A percentile compares a stretch with the other conserved stretches of the same genome.
phyloP scores from a whole-genome alignment of 2,329 filamentous ascomycete species.

The Sporothrix luriei region DNA sequence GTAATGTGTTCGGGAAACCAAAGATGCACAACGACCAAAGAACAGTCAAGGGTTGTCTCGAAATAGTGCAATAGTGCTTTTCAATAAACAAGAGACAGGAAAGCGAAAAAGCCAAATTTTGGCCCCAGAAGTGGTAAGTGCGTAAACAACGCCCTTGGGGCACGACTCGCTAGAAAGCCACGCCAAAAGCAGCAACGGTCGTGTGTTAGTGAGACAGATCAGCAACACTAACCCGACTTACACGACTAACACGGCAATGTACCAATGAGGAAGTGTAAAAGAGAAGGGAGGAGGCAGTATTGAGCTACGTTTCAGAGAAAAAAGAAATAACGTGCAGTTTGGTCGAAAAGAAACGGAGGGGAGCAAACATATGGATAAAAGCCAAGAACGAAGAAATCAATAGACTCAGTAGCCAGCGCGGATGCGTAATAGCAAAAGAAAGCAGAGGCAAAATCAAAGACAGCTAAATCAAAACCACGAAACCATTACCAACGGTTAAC shows the following conservation, averaged over 20 bases:
- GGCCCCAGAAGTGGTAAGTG: background rate
- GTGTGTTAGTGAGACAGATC: background rate
- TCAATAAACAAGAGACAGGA: too few species aligned
- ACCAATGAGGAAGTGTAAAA: background rate
- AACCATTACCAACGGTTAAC: background rate
- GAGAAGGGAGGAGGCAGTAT: background rate
- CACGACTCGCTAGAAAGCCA: background rate
- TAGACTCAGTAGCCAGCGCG: background rate
- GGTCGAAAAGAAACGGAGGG: background rate
- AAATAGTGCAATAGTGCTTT: too few species aligned
- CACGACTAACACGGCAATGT: background rate
- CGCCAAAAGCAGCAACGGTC: background rate
- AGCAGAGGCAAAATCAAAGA: slow-evolving; percentile 4
- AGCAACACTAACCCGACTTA: background rate
- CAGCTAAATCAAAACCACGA: background rate
- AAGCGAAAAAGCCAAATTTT: background rate
- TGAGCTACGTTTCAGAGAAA: background rate
- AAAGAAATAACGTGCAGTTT: slow-evolving; percentile 6
- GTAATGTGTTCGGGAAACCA: too few species aligned
- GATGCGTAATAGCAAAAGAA: slow-evolving; percentile 10
- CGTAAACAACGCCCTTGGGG: too few species aligned
- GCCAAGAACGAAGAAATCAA: background rate
- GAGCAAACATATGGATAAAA: background rate
- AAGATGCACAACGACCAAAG: too few species aligned
- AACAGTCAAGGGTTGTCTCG: too few species aligned